Percentiles rank a stretch among this genome's conserved stretches.
Evolutionary conservation across 1,139 yeast species (phyloP).

Genomic region (Nakaseomyces uthaithaninus): DNA sequence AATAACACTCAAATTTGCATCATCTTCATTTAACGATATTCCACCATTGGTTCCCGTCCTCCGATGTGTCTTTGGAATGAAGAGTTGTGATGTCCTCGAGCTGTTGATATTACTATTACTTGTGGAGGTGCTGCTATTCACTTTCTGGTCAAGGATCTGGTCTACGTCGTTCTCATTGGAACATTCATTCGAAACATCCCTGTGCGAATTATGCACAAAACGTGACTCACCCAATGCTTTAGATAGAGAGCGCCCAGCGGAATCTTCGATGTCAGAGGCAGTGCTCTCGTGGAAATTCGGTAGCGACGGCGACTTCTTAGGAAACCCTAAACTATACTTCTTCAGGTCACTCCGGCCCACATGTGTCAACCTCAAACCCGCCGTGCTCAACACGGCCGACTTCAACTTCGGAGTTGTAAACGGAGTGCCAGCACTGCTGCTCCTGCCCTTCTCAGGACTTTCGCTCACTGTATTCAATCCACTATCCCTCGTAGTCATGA

Average conservation of each 20-base stretch:
- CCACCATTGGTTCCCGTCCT: constrained; percentile 3
- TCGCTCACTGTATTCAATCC: not conserved
- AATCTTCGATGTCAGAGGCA: constrained; percentile 3
- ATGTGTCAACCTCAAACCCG: constrained; percentile 5
- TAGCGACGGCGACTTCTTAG: constrained; percentile 26
- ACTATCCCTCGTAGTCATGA: not conserved
- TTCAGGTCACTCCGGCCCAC: constrained; percentile 6
- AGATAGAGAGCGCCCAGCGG: constrained; percentile 2
- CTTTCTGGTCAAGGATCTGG: not conserved
- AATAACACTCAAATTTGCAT: constrained; percentile 20
- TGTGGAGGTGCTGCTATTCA: not conserved
- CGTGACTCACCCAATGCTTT: constrained; percentile 6
- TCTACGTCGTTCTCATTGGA: not conserved
- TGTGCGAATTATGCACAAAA: not conserved
- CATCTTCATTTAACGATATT: constrained; percentile 6
- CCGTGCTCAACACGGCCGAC: constrained; percentile 1
- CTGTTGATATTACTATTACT: not conserved
- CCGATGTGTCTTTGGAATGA: constrained; percentile 3
- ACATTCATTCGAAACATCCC: constrained; percentile 2
- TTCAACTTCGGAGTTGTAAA: constrained; percentile 1
- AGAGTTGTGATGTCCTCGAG: constrained; percentile 1
- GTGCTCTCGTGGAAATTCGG: constrained; percentile 23
- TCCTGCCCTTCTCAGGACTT: constrained; percentile 1
- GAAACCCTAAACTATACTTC: constrained; percentile 9
- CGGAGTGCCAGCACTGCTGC: not conserved